These are phyloP conservation scores for Rutidosis leptorrhynchoides DNA, from an alignment of 129 eudicot genomes.

Conservation along the genomic window DNA sequence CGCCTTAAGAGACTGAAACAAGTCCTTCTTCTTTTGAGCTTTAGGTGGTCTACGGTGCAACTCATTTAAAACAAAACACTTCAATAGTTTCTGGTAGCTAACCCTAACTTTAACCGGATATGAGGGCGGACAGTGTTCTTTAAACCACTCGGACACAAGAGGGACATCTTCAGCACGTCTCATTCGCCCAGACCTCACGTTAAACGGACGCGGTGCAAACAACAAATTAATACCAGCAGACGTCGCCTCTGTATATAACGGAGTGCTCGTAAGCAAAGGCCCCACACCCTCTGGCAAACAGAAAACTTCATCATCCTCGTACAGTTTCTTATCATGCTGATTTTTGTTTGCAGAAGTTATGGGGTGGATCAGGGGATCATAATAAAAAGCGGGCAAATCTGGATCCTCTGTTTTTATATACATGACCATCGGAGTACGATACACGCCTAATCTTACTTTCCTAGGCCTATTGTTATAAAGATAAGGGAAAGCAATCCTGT, in stretches of 20 bases:
- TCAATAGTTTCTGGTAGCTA: constrained; percentile 90
- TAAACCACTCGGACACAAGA: constrained; percentile 97
- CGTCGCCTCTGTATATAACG: constrained; percentile 88
- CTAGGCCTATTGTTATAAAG: constrained; percentile 94
- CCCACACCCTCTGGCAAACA: constrained; percentile 90
- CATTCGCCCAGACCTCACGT: constrained; percentile 98
- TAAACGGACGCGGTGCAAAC: constrained; percentile 97
- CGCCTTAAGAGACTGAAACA: constrained; percentile 90
- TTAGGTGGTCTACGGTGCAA: constrained; percentile 98
- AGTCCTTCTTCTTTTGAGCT: constrained; percentile 97
- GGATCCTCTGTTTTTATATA: constrained; percentile 99
- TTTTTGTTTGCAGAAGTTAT: constrained; percentile 66
- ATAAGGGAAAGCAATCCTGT: constrained; percentile 96
- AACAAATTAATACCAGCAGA: constrained; percentile 93
- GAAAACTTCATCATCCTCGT: constrained; percentile 90
- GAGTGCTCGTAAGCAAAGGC: constrained; percentile 71
- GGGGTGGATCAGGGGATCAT: constrained; percentile 92
- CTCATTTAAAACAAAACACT: constrained; percentile 95
- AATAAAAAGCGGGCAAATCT: constrained; percentile 93
- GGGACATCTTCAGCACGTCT: constrained; percentile 99
- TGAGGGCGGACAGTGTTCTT: constrained; percentile 98
- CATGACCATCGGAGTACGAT: constrained; percentile 99
- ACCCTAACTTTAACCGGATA: constrained; percentile 98
- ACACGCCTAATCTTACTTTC: constrained; percentile 79
- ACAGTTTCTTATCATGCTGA: constrained; percentile 66